Conservation (phyloP, 2,329 filamentous ascomycete genomes). For the Annulohypoxylon truncatum region DNA sequence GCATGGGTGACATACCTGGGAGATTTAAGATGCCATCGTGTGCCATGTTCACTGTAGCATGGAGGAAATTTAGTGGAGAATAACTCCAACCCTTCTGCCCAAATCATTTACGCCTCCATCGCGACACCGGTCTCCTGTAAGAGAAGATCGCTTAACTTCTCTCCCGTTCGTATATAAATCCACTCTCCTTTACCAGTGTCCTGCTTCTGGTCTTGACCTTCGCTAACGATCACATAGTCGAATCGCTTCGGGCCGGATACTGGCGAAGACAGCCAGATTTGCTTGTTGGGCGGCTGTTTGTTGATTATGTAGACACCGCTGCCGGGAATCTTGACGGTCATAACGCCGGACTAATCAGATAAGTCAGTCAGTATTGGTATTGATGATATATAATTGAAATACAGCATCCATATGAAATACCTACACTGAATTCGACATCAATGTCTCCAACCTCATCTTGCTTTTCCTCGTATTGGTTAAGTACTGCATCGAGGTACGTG, state of each 20-base stretch:
- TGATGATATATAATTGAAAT: conserved; percentile 8
- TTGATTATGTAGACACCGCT: conserved; percentile 92
- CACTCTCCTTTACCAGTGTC: conserved; percentile 79
- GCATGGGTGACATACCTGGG: not conserved
- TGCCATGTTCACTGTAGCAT: not conserved
- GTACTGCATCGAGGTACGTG: conserved; percentile 72
- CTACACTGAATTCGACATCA: conserved; percentile 89
- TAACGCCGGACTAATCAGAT: conserved; percentile 77
- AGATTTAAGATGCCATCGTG: not conserved
- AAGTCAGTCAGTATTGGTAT: conserved; percentile 23
- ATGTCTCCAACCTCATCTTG: conserved; percentile 80
- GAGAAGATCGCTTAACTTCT: conserved; percentile 77
- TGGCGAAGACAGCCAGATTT: conserved; percentile 95
- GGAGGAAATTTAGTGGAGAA: not conserved
- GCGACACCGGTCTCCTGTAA: conserved; percentile 80
- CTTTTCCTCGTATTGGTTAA: conserved; percentile 74
- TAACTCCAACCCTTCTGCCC: not conserved
- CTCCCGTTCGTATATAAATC: conserved; percentile 89
- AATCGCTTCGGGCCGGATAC: conserved; percentile 92
- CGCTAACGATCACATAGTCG: conserved; percentile 83
- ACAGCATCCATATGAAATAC: conserved; percentile 49
- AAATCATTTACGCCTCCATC: conserved; percentile 20
- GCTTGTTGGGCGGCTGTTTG: conserved; percentile 98
- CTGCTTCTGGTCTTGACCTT: conserved; percentile 82
- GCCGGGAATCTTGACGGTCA: conserved; percentile 77